Conservation (phyloP, 805 yeast genomes). For the Candida arabinofermentans region DNA sequence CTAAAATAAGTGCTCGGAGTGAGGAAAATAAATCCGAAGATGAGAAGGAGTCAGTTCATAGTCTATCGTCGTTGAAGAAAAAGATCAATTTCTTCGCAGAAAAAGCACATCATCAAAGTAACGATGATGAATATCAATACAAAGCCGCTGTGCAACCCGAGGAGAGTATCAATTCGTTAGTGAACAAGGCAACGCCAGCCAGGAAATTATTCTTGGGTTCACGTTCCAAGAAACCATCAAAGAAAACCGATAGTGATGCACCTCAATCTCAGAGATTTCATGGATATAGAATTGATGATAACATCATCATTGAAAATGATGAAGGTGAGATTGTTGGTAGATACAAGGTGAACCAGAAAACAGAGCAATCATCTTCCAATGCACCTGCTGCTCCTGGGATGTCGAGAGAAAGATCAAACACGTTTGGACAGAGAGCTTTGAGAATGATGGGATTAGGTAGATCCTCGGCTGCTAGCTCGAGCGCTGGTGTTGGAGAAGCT, state of each 20-base stretch:
- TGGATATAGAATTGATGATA: constrained; percentile 79
- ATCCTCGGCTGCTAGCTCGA: constrained; percentile 5
- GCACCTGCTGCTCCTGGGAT: not conserved
- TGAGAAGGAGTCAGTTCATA: constrained; percentile 14
- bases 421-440: constrained; percentile 18
- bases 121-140: constrained; percentile 1
- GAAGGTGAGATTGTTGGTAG: constrained; percentile 91
- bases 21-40: no score
- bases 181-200: constrained; percentile 11
- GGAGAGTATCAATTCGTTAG: constrained; percentile 11
- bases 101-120: constrained; percentile 2
- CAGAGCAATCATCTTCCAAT: constrained; percentile 1
- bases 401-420: constrained; percentile 9
- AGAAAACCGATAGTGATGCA: constrained; percentile 1
- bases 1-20: not conserved
- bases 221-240: constrained; percentile 4
- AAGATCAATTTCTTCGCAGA: constrained; percentile 4
- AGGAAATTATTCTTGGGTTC: constrained; percentile 13
- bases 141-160: constrained; percentile 5
- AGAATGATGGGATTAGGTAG: constrained; percentile 24
- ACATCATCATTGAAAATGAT: constrained; percentile 78
- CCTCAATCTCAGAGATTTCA: constrained; percentile 32
- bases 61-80: constrained; percentile 15
- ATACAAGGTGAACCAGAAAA: constrained; percentile 60
- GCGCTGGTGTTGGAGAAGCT: no score